Evolutionary conservation across 2,329 filamentous ascomycete species (phyloP), one percentile per base, ranked within the genome.

Genomic region (Penicillium sp.): DNA sequence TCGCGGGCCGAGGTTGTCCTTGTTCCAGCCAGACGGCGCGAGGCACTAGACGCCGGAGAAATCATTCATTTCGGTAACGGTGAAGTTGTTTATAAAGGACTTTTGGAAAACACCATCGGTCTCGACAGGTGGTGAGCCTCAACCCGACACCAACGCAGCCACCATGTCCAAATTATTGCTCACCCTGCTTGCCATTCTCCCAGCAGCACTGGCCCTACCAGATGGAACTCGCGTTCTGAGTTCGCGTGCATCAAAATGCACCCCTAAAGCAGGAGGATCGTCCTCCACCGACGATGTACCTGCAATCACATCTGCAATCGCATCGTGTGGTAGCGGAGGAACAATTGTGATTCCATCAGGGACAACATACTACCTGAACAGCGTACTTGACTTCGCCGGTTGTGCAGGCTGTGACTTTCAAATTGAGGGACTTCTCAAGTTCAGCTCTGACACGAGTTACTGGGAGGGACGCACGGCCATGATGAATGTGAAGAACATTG

Each of bases 381-480:
- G 74, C n/a, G 70, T 71, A 0, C 64, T 81, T 9, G 68, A 75
- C 40, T 76, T 80, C 33, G 66, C 68, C 1, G 73, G 72, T 2
- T 80, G 79, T 61, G 60, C 57, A 3, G 69, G 67, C n/a, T 81
- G 79, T 58, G 75, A 76, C 39, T 68, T 81, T 44, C 75, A 80
- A 54, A 65, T 81, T 5, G 77, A 81, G 52, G 79, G 78, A 0
- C 67, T 71, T 0, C 60, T 81, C 4, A 74, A 74, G 50, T 72
- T 74, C 3, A 69, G 72, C 1, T 66, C 70, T 2, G 66, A 77
- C 43, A 72, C 74, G 6, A 62, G 68, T 28, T 77, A 75, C 54
- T 81, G 78, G 79, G 65, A 71, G 21, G 73, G 73, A 14, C 70
- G 71, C 48, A 69, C 60, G 0, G 70, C 72, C 10, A 76, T 79